A percentile compares a stretch with the other conserved stretches of the same genome.
These are phyloP conservation scores for Cryptosporidium felis DNA, from an alignment of 169 alveolate genomes.

Conservation along the genomic window DNA sequence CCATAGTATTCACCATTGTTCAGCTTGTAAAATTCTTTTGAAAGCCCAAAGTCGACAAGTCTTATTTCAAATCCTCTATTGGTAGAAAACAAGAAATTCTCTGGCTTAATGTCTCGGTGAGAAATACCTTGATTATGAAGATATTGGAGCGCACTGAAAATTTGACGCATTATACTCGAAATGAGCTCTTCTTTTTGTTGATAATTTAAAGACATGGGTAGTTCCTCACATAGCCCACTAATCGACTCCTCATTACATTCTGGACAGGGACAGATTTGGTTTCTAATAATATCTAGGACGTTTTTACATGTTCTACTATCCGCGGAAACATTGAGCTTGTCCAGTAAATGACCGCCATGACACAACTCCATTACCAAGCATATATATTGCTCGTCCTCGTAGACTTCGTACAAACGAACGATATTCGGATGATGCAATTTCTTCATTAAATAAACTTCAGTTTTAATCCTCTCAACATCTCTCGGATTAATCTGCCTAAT, in stretches of 20 bases:
- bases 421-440: slow-evolving; percentile 73
- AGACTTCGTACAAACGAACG: slow-evolving; percentile 69
- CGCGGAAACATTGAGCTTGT: slow-evolving; percentile 15
- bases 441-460: slow-evolving; percentile 74
- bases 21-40: slow-evolving; percentile 74
- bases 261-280: slow-evolving; percentile 61
- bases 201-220: background rate
- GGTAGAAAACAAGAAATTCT: slow-evolving; percentile 81
- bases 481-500: slow-evolving; percentile 58
- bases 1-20: slow-evolving; percentile 72
- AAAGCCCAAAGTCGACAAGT: slow-evolving; percentile 84
- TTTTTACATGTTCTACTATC: background rate
- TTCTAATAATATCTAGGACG: background rate
- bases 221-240: background rate
- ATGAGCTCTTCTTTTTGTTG: slow-evolving; percentile 72
- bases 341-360: slow-evolving; percentile 72
- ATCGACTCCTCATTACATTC: slow-evolving; percentile 58
- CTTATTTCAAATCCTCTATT: slow-evolving; percentile 75
- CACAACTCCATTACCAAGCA: slow-evolving; percentile 73
- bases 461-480: slow-evolving; percentile 72
- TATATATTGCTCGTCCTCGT: slow-evolving; percentile 70
- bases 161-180: slow-evolving; percentile 75
- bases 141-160: slow-evolving; percentile 82
- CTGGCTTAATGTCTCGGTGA: slow-evolving; percentile 85
- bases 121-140: slow-evolving; percentile 80